These are phyloP conservation scores for Ramularia endophylla DNA, from an alignment of 2,329 filamentous ascomycete genomes.

Conservation along the genomic window DNA sequence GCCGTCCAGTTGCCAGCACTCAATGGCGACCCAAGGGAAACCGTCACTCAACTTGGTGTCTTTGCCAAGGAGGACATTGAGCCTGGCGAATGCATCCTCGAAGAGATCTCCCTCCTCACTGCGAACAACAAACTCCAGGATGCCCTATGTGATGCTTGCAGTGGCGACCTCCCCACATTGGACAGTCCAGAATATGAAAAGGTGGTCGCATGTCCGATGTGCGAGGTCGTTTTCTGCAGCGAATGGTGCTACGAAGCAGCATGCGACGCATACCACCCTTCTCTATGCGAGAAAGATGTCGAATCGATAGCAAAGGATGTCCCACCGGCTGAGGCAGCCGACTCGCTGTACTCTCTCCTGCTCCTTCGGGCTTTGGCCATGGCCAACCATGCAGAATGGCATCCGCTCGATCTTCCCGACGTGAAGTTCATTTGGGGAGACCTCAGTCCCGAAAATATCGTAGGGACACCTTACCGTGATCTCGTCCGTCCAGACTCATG, in stretches of 20 bases:
- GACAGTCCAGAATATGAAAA: conserved; percentile 18
- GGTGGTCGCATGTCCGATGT: conserved; percentile 46
- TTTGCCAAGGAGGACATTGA: conserved; percentile 79
- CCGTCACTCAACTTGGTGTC: conserved; percentile 73
- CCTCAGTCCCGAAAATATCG: conserved; percentile 34
- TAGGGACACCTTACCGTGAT: conserved; percentile 7
- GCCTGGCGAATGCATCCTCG: conserved; percentile 68
- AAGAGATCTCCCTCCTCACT: conserved; percentile 80
- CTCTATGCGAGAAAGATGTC: conserved; percentile 50
- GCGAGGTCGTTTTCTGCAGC: conserved; percentile 58
- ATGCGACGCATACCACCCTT: conserved; percentile 51
- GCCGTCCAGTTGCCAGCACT: conserved; percentile 71
- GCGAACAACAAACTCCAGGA: conserved; percentile 86
- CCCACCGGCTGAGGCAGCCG: conserved; percentile 51
- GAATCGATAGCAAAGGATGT: conserved; percentile 55
- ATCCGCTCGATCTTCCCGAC: conserved; percentile 55
- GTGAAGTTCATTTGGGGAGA: conserved; percentile 62
- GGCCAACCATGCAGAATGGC: conserved; percentile 52
- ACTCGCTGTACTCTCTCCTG: conserved; percentile 55
- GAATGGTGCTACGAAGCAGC: conserved; percentile 51
- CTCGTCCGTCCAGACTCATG: conserved; percentile 11
- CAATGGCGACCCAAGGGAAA: conserved; percentile 20
- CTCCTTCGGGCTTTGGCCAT: conserved; percentile 55
- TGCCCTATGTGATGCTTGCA: conserved; percentile 83
- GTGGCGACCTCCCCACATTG: conserved; percentile 56